Percentiles rank a stretch among this genome's conserved stretches.
Evolutionary conservation across 148 eudicot genomes (phyloP).

Genomic region (Camellia sinensis): DNA sequence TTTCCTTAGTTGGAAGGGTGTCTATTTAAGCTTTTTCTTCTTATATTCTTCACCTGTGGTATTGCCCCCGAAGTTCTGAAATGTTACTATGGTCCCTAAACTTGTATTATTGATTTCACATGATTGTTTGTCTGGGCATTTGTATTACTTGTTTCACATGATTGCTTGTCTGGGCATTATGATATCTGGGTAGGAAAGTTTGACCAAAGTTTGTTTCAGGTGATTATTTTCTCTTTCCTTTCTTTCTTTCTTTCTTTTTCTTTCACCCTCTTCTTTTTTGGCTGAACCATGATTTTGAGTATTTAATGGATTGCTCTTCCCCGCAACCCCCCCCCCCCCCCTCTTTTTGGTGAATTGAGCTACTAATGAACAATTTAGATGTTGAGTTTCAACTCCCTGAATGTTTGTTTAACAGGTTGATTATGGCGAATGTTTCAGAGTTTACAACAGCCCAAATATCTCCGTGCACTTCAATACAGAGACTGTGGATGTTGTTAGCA

Average conservation of each 20-base stretch:
- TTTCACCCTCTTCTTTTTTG: not conserved
- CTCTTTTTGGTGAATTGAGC: conserved; percentile 24
- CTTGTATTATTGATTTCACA: too few relatives aligned
- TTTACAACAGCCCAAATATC: conserved; percentile 88
- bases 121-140: too few relatives aligned
- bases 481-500: conserved; percentile 84
- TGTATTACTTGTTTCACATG: not conserved
- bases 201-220: not conserved
- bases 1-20: conserved; percentile 7
- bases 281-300: not conserved
- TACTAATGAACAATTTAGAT: conserved; percentile 33
- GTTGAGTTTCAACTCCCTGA: conserved; percentile 82
- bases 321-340: too few relatives aligned
- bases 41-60: not conserved
- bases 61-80: too few relatives aligned
- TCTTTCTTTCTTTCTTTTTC: not conserved
- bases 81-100: too few relatives aligned
- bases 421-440: conserved; percentile 99
- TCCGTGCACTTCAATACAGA: conserved; percentile 97
- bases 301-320: not conserved
- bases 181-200: not conserved
- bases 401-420: conserved; percentile 99
- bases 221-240: not conserved
- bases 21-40: not conserved
- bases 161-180: not conserved